Conservation (phyloP, 2,329 filamentous ascomycete genomes). For the Colletotrichum magnum region DNA sequence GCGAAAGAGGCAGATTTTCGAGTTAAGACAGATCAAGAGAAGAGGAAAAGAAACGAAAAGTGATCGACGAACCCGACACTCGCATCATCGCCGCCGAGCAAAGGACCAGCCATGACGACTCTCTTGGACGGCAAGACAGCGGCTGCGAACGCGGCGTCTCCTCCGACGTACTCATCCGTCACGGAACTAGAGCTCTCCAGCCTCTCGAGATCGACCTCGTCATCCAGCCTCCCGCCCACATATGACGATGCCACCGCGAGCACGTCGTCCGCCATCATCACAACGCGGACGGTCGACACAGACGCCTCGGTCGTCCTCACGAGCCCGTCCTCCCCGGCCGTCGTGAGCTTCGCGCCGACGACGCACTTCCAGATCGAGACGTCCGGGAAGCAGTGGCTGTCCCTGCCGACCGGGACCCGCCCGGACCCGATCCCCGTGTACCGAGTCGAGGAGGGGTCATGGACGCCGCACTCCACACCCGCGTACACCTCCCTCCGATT, state of each 20-base stretch:
- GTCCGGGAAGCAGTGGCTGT: slow-evolving; percentile 57
- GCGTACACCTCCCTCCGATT: slow-evolving; percentile 67
- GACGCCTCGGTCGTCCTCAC: background rate
- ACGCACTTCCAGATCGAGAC: slow-evolving; percentile 64
- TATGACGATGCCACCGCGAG: slow-evolving; percentile 45
- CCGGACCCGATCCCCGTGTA: slow-evolving; percentile 59
- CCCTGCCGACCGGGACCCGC: slow-evolving; percentile 56
- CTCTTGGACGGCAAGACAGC: background rate
- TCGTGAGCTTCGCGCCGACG: slow-evolving; percentile 56
- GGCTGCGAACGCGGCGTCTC: background rate
- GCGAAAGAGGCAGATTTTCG: too few species aligned
- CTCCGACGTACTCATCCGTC: slow-evolving; percentile 9
- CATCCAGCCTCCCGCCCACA: slow-evolving; percentile 45
- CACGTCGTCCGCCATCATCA: slow-evolving; percentile 15
- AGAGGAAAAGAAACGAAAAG: too few species aligned
- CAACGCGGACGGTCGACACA: background rate
- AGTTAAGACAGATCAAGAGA: too few species aligned
- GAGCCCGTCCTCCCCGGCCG: slow-evolving; percentile 24
- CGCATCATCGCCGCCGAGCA: too few species aligned
- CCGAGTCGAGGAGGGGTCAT: slow-evolving; percentile 51
- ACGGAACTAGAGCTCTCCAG: slow-evolving; percentile 18
- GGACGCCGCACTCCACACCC: slow-evolving; percentile 1
- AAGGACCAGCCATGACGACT: slow-evolving; percentile 8
- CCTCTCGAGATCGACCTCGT: background rate
- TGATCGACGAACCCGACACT: too few species aligned